These are phyloP conservation scores for Spathaspora passalidarum DNA, from an alignment of 805 yeast species.

Conservation along the genomic window DNA sequence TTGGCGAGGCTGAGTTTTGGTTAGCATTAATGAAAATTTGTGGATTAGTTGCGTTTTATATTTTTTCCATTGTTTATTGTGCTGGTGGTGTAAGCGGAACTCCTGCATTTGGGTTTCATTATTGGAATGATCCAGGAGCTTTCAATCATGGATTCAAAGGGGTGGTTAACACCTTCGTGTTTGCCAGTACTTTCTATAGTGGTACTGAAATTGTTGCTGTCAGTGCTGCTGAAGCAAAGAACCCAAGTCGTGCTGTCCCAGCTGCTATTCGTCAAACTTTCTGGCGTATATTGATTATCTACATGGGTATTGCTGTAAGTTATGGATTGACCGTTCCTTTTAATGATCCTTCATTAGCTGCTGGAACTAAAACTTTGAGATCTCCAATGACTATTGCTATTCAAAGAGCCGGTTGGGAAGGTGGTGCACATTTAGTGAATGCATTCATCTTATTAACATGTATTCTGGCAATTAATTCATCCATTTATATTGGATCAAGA, in stretches of 20 bases:
- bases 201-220: constrained; percentile 59
- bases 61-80: constrained; percentile 46
- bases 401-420: constrained; percentile 38
- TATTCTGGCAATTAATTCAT: constrained; percentile 66
- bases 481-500: constrained; percentile 68
- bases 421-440: constrained; percentile 52
- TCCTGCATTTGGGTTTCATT: constrained; percentile 39
- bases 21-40: constrained; percentile 48
- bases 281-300: constrained; percentile 51
- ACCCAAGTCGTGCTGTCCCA: constrained; percentile 58
- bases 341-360: constrained; percentile 41
- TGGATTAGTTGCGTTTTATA: constrained; percentile 47
- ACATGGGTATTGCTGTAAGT: constrained; percentile 51
- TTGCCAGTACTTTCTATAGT: constrained; percentile 57
- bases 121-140: constrained; percentile 44
- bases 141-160: constrained; percentile 50
- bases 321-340: constrained; percentile 62
- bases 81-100: constrained; percentile 43
- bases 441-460: constrained; percentile 63
- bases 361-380: constrained; percentile 41
- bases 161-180: constrained; percentile 55
- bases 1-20: constrained; percentile 58
- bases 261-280: constrained; percentile 55
- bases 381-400: constrained; percentile 41
- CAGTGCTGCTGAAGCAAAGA: constrained; percentile 59